Percentiles rank a stretch among this genome's conserved stretches.
Evolutionary conservation across 306 rosid species (phyloP).

Genomic region (Cicer cuneatum): DNA sequence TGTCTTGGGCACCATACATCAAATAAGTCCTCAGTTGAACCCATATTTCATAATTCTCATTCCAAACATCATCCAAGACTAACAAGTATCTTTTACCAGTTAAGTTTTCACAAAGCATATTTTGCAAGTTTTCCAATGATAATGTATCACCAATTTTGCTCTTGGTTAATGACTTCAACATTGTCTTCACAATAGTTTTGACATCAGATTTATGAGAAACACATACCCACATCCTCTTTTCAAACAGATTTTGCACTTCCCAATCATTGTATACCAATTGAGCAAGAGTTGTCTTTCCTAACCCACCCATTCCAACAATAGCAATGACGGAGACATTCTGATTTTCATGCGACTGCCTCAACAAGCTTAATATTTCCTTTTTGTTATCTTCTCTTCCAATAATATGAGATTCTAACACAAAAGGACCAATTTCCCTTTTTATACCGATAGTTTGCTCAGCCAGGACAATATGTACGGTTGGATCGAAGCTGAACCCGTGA

Average conservation of each 20-base stretch:
- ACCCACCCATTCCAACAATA: constrained; percentile 39
- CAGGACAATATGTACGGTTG: background rate
- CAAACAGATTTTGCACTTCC: background rate
- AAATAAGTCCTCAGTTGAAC: constrained; percentile 2
- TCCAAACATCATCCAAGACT: constrained; percentile 17
- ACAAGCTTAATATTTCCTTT: constrained; percentile 6
- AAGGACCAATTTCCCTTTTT: background rate
- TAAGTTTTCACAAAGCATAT: background rate
- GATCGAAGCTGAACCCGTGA: background rate
- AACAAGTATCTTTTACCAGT: constrained; percentile 1
- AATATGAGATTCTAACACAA: constrained; percentile 19
- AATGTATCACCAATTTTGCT: background rate
- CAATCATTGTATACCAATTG: background rate
- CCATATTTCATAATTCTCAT: background rate
- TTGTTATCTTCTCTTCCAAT: constrained; percentile 10
- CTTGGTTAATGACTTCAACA: background rate
- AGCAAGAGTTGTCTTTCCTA: constrained; percentile 45
- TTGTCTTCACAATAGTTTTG: constrained; percentile 6
- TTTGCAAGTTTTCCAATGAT: background rate
- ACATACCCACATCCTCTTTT: constrained; percentile 14
- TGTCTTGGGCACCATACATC: constrained; percentile 32
- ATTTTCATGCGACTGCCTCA: background rate
- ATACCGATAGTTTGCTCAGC: background rate
- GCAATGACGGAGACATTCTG: background rate
- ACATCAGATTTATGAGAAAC: constrained; percentile 15